phyloP scores from a whole-genome alignment of 2,329 filamentous ascomycete genomes.

The Daldinia sp. region DNA sequence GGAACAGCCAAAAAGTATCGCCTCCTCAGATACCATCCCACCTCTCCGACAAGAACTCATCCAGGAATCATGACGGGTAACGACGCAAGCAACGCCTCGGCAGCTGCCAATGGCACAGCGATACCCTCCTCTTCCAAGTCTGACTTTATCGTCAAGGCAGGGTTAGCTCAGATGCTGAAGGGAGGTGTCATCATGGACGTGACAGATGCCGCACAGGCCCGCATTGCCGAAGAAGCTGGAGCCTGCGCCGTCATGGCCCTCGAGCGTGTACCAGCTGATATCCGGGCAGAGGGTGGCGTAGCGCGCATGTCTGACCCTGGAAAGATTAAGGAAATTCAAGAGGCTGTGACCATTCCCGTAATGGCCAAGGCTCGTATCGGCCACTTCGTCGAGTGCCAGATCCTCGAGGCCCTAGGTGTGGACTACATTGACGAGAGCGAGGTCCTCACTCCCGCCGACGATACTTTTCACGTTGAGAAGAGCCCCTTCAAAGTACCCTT shows the following conservation, averaged over 20 bases:
- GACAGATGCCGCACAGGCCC: slow-evolving; percentile 90
- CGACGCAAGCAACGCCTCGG: slow-evolving; percentile 36
- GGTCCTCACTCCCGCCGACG: slow-evolving; percentile 94
- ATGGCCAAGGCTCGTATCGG: slow-evolving; percentile 99
- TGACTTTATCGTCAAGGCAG: slow-evolving; percentile 91
- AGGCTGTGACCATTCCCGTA: slow-evolving; percentile 93
- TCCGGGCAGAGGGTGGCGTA: slow-evolving; percentile 90
- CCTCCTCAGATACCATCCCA: not conserved
- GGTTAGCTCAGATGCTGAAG: slow-evolving; percentile 97
- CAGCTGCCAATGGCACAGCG: slow-evolving; percentile 38
- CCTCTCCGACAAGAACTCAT: not conserved
- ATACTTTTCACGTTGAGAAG: slow-evolving; percentile 93
- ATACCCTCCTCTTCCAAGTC: slow-evolving; percentile 57
- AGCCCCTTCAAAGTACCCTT: slow-evolving; percentile 85
- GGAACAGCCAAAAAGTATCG: not conserved
- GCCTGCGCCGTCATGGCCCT: slow-evolving; percentile 98
- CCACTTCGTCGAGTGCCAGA: slow-evolving; percentile 98
- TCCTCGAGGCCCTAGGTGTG: slow-evolving; percentile 92
- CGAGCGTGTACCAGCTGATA: slow-evolving; percentile 96
- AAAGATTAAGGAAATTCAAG: slow-evolving; percentile 97
- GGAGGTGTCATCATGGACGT: slow-evolving; percentile 99
- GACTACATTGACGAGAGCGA: slow-evolving; percentile 99
- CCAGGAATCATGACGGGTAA: slow-evolving; percentile 44
- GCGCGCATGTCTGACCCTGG: slow-evolving; percentile 95
- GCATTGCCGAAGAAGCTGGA: slow-evolving; percentile 96